phyloP scores from a whole-genome alignment of 2,329 filamentous ascomycete genomes.

The Xylariales sp. region DNA sequence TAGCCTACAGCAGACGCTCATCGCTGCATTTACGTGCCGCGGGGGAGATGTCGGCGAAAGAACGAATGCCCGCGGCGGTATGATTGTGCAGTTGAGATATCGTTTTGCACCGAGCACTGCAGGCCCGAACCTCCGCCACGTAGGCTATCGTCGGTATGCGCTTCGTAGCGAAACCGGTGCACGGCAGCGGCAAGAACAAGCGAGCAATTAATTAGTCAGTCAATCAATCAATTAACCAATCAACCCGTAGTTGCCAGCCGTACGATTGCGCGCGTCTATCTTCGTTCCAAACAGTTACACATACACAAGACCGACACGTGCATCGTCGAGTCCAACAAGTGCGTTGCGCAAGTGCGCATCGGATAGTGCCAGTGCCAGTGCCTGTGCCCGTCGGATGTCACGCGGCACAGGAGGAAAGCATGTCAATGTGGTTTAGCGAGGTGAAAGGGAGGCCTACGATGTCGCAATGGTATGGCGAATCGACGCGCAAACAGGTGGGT shows the following conservation, averaged over 20 bases:
- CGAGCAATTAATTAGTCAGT: no score
- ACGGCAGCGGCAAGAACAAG: neutral
- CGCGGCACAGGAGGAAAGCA: conserved; percentile 5
- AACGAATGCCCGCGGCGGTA: neutral
- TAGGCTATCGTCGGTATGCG: neutral
- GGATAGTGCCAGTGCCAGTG: neutral
- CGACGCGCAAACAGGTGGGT: neutral
- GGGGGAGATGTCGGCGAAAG: neutral
- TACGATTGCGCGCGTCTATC: neutral
- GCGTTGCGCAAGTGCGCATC: neutral
- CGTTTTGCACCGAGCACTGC: conserved; percentile 6
- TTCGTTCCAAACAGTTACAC: conserved; percentile 12
- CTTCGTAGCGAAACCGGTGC: neutral
- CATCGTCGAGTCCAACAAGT: neutral
- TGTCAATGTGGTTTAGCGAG: neutral
- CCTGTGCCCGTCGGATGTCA: neutral
- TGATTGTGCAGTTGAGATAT: neutral
- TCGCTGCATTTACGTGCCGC: no score
- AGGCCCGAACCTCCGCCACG: conserved; percentile 1
- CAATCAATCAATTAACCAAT: neutral
- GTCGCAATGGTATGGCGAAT: neutral
- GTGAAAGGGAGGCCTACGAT: neutral
- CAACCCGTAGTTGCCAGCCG: neutral
- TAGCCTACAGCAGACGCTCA: neutral
- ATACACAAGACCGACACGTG: conserved; percentile 10